Percentiles rank a stretch among this genome's conserved stretches.
These are phyloP conservation scores for Citrullus mucosospermus DNA, from an alignment of 306 rosid species.

Conservation along the genomic window DNA sequence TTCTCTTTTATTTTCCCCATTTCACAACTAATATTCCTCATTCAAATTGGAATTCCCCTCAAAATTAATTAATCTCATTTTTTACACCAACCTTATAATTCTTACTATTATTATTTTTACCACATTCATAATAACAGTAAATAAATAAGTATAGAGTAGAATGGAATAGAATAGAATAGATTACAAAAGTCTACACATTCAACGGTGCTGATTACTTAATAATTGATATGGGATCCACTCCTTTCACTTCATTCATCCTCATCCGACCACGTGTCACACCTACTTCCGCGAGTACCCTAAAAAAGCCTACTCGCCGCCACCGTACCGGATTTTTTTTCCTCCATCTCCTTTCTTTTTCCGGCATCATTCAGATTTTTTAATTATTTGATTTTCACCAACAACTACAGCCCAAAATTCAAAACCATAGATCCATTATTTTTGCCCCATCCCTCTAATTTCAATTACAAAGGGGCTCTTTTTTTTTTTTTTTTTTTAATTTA, in stretches of 20 bases:
- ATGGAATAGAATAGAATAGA: background rate
- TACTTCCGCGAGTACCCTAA: background rate
- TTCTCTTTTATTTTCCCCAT: background rate
- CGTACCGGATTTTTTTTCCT: background rate
- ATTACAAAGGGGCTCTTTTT: background rate
- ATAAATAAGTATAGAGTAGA: background rate
- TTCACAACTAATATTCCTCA: background rate
- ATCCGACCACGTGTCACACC: background rate
- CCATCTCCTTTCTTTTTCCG: background rate
- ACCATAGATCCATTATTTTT: background rate
- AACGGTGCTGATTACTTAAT: conserved; percentile 8
- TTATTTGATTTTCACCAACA: background rate
- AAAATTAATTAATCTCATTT: background rate
- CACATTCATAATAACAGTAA: too few relatives aligned
- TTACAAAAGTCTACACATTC: conserved; percentile 5
- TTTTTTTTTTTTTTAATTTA: background rate
- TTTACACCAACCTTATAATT: background rate
- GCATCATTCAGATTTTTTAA: background rate
- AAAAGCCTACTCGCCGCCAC: background rate
- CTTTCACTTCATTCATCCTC: background rate
- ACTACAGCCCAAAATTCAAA: background rate
- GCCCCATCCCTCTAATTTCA: background rate
- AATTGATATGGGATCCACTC: background rate
- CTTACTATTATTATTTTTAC: background rate
- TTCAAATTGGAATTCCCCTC: background rate